Conservation (phyloP, 257 asterid species). For the Salvia miltiorrhiza region DNA sequence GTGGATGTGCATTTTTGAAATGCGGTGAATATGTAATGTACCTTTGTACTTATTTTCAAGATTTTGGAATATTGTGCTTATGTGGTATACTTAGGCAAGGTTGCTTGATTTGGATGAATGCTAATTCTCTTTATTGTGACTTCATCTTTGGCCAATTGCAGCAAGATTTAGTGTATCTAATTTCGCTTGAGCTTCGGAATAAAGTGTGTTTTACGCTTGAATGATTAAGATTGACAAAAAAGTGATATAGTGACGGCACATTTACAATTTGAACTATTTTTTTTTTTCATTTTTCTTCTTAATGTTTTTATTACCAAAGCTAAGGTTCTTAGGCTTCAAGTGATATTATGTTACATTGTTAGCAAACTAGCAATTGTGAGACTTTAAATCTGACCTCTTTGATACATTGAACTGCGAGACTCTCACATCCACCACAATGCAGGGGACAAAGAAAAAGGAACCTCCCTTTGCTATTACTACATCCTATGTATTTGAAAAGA, state of each 20-base stretch:
- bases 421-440: neutral
- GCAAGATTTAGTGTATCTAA: neutral
- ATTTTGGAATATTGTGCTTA: neutral
- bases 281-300: slow-evolving; percentile 7
- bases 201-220: neutral
- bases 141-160: neutral
- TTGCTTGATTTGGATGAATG: slow-evolving; percentile 6
- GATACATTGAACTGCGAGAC: neutral
- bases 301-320: neutral
- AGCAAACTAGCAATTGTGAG: slow-evolving; percentile 2
- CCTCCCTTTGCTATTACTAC: neutral
- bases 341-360: neutral
- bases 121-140: neutral
- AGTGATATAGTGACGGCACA: neutral
- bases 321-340: slow-evolving; percentile 19
- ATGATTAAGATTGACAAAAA: slow-evolving; percentile 6
- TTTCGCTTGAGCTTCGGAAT: neutral
- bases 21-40: neutral
- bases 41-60: neutral
- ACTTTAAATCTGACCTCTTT: neutral
- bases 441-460: neutral
- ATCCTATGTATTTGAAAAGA: neutral
- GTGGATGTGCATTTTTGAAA: neutral
- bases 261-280: slow-evolving; percentile 1
- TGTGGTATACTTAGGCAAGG: neutral